A percentile compares a stretch with the other conserved stretches of the same genome.
Evolutionary conservation across 352 stramenopile species (phyloP).

Genomic region (Globisporangium mamillatum): DNA sequence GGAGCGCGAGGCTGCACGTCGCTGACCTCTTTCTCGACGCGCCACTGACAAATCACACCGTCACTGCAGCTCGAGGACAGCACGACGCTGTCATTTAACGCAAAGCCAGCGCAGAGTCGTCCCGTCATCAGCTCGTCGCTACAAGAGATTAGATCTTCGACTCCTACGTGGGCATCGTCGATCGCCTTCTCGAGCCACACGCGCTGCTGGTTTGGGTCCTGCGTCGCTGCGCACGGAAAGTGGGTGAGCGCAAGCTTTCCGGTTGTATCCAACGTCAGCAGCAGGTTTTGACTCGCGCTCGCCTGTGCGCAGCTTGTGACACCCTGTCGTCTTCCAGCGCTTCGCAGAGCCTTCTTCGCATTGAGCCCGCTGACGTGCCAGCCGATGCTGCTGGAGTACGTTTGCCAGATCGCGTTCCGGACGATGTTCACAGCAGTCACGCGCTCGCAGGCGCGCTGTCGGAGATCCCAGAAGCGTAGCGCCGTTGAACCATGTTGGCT

Average conservation of each 20-base stretch:
- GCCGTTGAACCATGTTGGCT: conserved; percentile 35
- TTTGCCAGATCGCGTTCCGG: conserved; percentile 55
- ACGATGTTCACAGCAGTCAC: conserved; percentile 43
- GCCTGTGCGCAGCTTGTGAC: conserved; percentile 10
- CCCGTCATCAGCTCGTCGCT: not conserved
- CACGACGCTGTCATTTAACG: conserved; percentile 54
- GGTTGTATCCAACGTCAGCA: conserved; percentile 9
- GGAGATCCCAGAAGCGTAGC: conserved; percentile 66
- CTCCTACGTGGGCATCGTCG: conserved; percentile 20
- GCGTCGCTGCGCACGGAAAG: conserved; percentile 14
- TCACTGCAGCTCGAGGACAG: conserved; percentile 45
- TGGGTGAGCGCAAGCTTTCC: conserved; percentile 21
- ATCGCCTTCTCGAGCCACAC: conserved; percentile 23
- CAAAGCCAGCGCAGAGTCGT: conserved; percentile 33
- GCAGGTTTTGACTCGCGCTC: conserved; percentile 15
- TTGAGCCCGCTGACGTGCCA: conserved; percentile 37
- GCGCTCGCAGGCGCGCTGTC: conserved; percentile 38
- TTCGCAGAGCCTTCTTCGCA: not conserved
- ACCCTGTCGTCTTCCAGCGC: too few species aligned
- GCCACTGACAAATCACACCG: conserved; percentile 69
- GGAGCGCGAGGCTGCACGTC: conserved; percentile 40
- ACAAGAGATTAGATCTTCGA: not conserved
- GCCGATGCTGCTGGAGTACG: conserved; percentile 38
- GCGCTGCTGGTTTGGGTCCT: conserved; percentile 3
- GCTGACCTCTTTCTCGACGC: conserved; percentile 41